Base-by-base conservation (phyloP, 352 stramenopile species). In the Pythium vanterpoolii region DNA sequence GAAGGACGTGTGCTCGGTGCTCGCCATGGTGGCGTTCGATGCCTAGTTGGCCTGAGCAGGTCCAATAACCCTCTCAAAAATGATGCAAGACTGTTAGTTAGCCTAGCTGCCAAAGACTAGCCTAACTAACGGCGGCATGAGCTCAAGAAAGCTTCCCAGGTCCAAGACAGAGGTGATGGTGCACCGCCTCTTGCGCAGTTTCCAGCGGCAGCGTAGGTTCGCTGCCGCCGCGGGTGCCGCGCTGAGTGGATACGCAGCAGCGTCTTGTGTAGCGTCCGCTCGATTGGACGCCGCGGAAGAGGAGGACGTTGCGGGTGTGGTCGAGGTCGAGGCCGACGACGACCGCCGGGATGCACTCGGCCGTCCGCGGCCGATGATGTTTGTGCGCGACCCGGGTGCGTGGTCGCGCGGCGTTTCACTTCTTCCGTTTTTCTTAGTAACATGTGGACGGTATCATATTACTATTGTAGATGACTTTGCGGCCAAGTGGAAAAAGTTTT, bases 401-500 rank as follows among this genome's bases (percentile, higher is more conserved):
- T 19, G 10, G 23, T 5, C 13, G 18, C 26, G 26, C 26, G 2
- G 18, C 14, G 5, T 39, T 18, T n/a, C n/a, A n/a, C n/a, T n/a
- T n/a, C n/a, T 26, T 14, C 44, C 34, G 33, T 24, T 28, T 18
- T n/a, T 4, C 30, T 6, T 19, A 23, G 13, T 14, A 30, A 3
- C 6, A 42, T 21, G 6, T 13, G 14, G 10, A 27, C 5, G 10
- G 26, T 36, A 27, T 27, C 18, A 34, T 24, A 13, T 19, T 48
- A 16, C 19, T 4, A 18, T 46, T 46, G 45, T 52, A 88, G 83
- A 89, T 34, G 71, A 53, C 33, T 91, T 93, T 51, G 76, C 83
- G 16, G 56, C 67, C 40, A 93, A 93, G 57, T 87, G 77, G 74
- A 86, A 87, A 50, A 89, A 88, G 45, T 89, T 93, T 48, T 69